phyloP scores from a whole-genome alignment of 805 yeast species.

The Zygoascus tannicola region DNA sequence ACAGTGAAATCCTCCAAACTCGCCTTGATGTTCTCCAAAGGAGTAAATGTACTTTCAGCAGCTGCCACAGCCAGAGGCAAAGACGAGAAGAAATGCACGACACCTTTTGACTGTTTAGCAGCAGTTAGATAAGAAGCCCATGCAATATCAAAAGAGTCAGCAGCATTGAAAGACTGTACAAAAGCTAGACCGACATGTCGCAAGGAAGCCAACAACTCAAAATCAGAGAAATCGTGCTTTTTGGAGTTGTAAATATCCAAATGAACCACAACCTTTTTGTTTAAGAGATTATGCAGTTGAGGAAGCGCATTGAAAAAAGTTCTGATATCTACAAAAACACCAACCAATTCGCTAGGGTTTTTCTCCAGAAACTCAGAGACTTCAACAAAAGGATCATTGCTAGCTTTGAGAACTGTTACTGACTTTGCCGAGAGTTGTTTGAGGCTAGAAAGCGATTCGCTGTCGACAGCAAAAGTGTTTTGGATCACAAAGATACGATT shows the following conservation, averaged over 20 bases:
- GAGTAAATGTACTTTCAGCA: constrained; percentile 8
- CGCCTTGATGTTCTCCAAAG: constrained; percentile 16
- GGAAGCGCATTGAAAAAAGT: constrained; percentile 55
- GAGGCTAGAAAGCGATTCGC: background rate
- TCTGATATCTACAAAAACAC: constrained; percentile 45
- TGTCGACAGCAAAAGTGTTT: constrained; percentile 35
- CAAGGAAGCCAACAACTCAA: constrained; percentile 56
- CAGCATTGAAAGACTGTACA: constrained; percentile 53
- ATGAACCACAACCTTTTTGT: constrained; percentile 46
- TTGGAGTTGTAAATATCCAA: constrained; percentile 34
- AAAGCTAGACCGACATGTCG: constrained; percentile 60
- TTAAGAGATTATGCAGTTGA: constrained; percentile 35
- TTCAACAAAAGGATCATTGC: constrained; percentile 46
- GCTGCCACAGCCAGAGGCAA: constrained; percentile 4
- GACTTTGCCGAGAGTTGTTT: background rate
- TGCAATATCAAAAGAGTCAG: constrained; percentile 46
- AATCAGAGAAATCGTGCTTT: constrained; percentile 39
- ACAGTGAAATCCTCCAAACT: background rate
- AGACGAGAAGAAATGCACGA: constrained; percentile 56
- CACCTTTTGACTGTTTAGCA: constrained; percentile 40
- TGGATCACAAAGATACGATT: constrained; percentile 38
- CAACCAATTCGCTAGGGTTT: constrained; percentile 24
- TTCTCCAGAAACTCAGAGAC: constrained; percentile 30
- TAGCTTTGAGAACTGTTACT: constrained; percentile 26
- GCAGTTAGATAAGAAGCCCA: constrained; percentile 53